phyloP scores from a whole-genome alignment of 768 basidiomycete species.

The Suillus clintonianus region DNA sequence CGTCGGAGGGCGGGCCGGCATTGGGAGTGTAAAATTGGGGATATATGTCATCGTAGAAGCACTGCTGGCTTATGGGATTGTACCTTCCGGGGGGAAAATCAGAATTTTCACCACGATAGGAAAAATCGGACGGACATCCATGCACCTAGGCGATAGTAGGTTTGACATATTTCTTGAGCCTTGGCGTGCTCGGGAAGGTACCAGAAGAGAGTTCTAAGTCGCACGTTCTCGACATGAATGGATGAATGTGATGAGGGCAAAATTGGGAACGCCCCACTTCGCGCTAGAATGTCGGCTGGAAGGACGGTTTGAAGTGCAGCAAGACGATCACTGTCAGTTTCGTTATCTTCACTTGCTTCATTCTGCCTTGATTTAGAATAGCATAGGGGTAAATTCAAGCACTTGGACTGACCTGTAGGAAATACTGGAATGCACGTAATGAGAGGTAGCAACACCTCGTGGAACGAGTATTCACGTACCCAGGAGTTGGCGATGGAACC shows the following conservation, averaged over 20 bases:
- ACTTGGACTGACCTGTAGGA: slow-evolving; percentile 60
- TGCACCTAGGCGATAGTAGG: slow-evolving; percentile 64
- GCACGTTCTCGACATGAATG: slow-evolving; percentile 43
- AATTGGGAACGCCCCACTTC: slow-evolving; percentile 69
- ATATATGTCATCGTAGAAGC: slow-evolving; percentile 63
- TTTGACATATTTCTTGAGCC: slow-evolving; percentile 60
- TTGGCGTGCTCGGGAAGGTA: slow-evolving; percentile 65
- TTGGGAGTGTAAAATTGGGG: slow-evolving; percentile 55
- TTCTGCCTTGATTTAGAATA: slow-evolving; percentile 43
- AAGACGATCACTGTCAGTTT: slow-evolving; percentile 46
- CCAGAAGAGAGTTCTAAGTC: slow-evolving; percentile 62
- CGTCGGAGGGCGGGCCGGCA: slow-evolving; percentile 45
- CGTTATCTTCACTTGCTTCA: slow-evolving; percentile 58
- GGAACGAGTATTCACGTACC: slow-evolving; percentile 43
- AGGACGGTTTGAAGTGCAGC: slow-evolving; percentile 55
- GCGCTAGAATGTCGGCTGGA: slow-evolving; percentile 60
- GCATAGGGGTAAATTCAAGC: not conserved
- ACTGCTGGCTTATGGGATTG: slow-evolving; percentile 60
- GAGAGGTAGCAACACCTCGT: slow-evolving; percentile 9
- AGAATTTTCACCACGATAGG: slow-evolving; percentile 5
- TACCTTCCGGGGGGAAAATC: slow-evolving; percentile 46
- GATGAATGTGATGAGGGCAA: slow-evolving; percentile 41
- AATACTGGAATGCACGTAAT: slow-evolving; percentile 50
- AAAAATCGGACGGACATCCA: slow-evolving; percentile 59
- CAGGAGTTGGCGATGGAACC: slow-evolving; percentile 78